These are phyloP conservation scores for Trifolium fragiferum DNA, from an alignment of 306 rosid species.

Conservation along the genomic window DNA sequence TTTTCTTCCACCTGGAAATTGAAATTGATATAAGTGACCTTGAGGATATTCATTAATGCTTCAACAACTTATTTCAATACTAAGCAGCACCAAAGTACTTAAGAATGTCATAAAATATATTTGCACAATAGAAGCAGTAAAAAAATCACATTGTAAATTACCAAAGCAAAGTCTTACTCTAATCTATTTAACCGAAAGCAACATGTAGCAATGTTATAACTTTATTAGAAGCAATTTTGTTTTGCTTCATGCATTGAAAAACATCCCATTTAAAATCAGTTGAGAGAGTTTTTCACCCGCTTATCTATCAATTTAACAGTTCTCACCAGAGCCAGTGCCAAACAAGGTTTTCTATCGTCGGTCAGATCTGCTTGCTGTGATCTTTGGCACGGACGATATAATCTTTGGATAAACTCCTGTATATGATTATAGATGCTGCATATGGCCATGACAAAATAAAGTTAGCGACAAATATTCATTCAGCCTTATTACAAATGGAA, in stretches of 20 bases:
- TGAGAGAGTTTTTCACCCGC: slow-evolving; percentile 4
- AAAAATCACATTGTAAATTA: slow-evolving; percentile 1
- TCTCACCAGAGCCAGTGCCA: slow-evolving; percentile 49
- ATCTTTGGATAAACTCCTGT: slow-evolving; percentile 61
- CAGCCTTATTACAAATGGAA: slow-evolving; percentile 1
- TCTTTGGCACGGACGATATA: slow-evolving; percentile 51
- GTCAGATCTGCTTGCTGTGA: slow-evolving; percentile 46
- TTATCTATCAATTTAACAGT: slow-evolving; percentile 27
- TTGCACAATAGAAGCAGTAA: slow-evolving; percentile 5
- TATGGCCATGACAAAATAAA: slow-evolving; percentile 38
- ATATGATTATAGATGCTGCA: slow-evolving; percentile 91
- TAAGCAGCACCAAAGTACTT: not conserved
- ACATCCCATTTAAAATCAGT: slow-evolving; percentile 22
- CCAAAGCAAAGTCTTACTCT: slow-evolving; percentile 13
- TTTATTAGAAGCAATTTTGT: slow-evolving; percentile 17
- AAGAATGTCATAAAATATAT: not conserved
- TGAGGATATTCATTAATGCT: slow-evolving; percentile 4
- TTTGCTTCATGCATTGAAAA: slow-evolving; percentile 22
- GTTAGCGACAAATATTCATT: slow-evolving; percentile 33
- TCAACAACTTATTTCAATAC: slow-evolving; percentile 28
- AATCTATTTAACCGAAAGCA: slow-evolving; percentile 25
- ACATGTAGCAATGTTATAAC: slow-evolving; percentile 17
- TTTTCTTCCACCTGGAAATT: slow-evolving; percentile 54
- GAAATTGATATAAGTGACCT: slow-evolving; percentile 32
- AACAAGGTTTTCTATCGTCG: slow-evolving; percentile 35